These are phyloP conservation scores for Entophlyctis helioformis DNA, from an alignment of 192 early-diverging fungal genomes.

Conservation along the genomic window DNA sequence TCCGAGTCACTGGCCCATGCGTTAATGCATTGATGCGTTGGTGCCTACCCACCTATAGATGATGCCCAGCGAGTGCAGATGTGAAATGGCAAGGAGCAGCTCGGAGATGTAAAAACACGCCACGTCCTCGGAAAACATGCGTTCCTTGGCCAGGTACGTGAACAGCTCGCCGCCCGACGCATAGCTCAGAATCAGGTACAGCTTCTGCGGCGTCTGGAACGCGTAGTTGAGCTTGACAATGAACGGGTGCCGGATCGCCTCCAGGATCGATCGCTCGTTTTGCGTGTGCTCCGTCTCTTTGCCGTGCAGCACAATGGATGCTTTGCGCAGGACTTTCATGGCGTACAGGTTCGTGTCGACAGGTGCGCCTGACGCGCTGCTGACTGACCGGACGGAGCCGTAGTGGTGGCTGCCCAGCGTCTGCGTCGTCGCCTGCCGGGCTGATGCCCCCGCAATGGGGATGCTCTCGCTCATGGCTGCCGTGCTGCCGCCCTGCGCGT, in stretches of 20 bases:
- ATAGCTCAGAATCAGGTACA: conserved; percentile 86
- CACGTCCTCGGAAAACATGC: conserved; percentile 61
- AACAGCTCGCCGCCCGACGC: conserved; percentile 82
- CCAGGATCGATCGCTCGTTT: conserved; percentile 79
- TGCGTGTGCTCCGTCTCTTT: conserved; percentile 64
- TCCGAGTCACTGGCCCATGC: no score
- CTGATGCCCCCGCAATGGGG: no score
- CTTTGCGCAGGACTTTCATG: conserved; percentile 91
- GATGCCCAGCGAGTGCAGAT: conserved; percentile 79
- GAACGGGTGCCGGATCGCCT: conserved; percentile 77
- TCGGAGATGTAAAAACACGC: conserved; percentile 82
- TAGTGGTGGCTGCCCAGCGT: no score
- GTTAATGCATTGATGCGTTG: no score
- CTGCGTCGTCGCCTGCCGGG: no score
- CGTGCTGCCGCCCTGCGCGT: no score
- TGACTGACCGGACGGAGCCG: no score
- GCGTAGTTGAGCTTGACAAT: conserved; percentile 88
- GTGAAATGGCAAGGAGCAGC: conserved; percentile 72
- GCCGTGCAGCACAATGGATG: conserved; percentile 65
- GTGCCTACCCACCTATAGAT: conserved; percentile 80
- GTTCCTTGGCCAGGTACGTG: conserved; percentile 55
- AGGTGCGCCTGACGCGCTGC: no score
- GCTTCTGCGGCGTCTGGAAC: conserved; percentile 76
- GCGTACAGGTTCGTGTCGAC: conserved; percentile 46
- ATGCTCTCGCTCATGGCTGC: no score